A percentile compares a stretch with the other conserved stretches of the same genome.
Evolutionary conservation across 805 yeast genomes (phyloP).

Genomic region (Barnettozyma sp.): DNA sequence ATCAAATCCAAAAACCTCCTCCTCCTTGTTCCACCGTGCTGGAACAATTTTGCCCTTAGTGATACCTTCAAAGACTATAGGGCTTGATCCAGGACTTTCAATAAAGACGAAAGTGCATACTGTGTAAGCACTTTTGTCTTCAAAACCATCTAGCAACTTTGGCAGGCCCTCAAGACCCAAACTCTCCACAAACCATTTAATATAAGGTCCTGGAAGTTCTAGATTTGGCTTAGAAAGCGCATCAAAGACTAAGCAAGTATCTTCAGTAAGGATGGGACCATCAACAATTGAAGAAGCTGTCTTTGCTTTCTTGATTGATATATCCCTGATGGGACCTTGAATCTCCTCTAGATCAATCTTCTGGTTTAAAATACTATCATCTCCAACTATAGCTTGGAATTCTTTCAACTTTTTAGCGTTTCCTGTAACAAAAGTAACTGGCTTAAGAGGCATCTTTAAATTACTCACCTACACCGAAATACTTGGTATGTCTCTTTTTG

Average conservation of each 20-base stretch:
- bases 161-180: slow-evolving; percentile 74
- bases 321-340: slow-evolving; percentile 82
- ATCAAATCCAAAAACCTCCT: slow-evolving; percentile 87
- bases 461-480: too few relatives aligned
- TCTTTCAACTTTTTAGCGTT: slow-evolving; percentile 83
- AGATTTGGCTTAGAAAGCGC: slow-evolving; percentile 53
- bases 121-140: slow-evolving; percentile 79
- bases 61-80: slow-evolving; percentile 76
- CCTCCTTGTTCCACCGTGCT: slow-evolving; percentile 53
- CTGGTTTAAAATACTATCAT: slow-evolving; percentile 46
- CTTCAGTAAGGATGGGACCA: slow-evolving; percentile 92
- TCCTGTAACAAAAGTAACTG: slow-evolving; percentile 76
- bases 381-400: slow-evolving; percentile 65
- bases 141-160: slow-evolving; percentile 72
- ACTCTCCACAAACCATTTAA: slow-evolving; percentile 81
- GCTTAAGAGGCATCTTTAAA: slow-evolving; percentile 9
- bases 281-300: slow-evolving; percentile 55
- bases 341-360: slow-evolving; percentile 81
- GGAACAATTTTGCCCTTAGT: slow-evolving; percentile 76
- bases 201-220: slow-evolving; percentile 87
- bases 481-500: too few relatives aligned
- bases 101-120: slow-evolving; percentile 90
- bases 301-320: slow-evolving; percentile 72
- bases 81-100: slow-evolving; percentile 69
- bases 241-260: slow-evolving; percentile 80